A percentile compares a stretch with the other conserved stretches of the same genome.
Evolutionary conservation across 2,329 filamentous ascomycete species (phyloP).

Genomic region (Aspergillus luchuensis): DNA sequence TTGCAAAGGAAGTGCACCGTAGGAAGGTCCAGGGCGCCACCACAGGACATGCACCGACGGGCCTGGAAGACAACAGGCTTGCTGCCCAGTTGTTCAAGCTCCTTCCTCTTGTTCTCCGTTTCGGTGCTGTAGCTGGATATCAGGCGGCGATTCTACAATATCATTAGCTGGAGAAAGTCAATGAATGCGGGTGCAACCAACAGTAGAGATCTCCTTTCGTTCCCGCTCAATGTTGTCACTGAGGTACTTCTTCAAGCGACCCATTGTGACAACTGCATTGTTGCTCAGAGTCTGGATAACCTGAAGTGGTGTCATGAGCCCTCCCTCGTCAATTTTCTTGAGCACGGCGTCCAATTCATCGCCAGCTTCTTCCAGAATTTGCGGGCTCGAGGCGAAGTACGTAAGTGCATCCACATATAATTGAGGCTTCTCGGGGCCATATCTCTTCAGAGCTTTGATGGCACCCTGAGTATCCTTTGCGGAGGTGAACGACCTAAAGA

Average conservation of each 20-base stretch:
- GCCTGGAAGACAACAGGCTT: constrained; percentile 90
- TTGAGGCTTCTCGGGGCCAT: constrained; percentile 86
- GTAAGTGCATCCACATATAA: constrained; percentile 89
- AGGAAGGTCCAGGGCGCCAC: constrained; percentile 76
- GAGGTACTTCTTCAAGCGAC: constrained; percentile 92
- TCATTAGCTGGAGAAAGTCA: constrained; percentile 18
- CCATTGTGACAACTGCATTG: constrained; percentile 89
- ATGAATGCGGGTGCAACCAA: constrained; percentile 26
- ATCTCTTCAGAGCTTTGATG: constrained; percentile 85
- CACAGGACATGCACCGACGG: constrained; percentile 82
- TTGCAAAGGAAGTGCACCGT: constrained; percentile 96
- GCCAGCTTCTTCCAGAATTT: constrained; percentile 81
- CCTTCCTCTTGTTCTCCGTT: constrained; percentile 74
- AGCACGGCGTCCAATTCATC: constrained; percentile 81
- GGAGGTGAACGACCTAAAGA: constrained; percentile 93
- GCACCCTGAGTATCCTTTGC: constrained; percentile 89
- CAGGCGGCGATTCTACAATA: constrained; percentile 68
- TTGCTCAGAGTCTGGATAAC: constrained; percentile 87
- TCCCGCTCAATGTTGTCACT: constrained; percentile 86
- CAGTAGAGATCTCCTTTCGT: constrained; percentile 75
- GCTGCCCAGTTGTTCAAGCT: constrained; percentile 73
- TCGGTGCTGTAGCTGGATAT: constrained; percentile 83
- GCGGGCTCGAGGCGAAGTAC: constrained; percentile 85
- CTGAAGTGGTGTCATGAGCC: constrained; percentile 92
- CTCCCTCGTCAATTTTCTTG: constrained; percentile 82